Percentiles rank a stretch among this genome's conserved stretches.
phyloP scores from a whole-genome alignment of 1,139 yeast genomes.

The Debaryomyces subglobosus region DNA sequence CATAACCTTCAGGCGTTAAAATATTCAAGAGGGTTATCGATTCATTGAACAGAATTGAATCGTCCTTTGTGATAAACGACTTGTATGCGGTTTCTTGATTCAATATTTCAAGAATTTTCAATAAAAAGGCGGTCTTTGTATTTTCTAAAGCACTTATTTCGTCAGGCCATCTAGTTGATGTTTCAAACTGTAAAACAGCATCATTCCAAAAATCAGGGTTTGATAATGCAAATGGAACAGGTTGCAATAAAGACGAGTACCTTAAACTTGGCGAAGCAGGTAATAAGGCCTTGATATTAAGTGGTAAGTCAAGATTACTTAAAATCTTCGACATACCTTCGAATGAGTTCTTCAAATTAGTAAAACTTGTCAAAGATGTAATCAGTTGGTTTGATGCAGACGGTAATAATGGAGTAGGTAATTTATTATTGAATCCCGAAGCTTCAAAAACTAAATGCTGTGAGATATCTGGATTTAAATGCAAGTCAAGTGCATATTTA shows the following conservation, averaged over 20 bases:
- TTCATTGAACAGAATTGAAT: constrained; percentile 65
- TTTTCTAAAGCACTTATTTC: constrained; percentile 82
- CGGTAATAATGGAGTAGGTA: constrained; percentile 66
- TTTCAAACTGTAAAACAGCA: constrained; percentile 82
- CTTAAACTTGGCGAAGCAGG: constrained; percentile 78
- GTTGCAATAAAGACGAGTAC: constrained; percentile 72
- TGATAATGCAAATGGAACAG: constrained; percentile 79
- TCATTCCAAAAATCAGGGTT: constrained; percentile 84
- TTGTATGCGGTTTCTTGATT: constrained; percentile 55
- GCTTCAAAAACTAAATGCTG: constrained; percentile 44
- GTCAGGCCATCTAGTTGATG: constrained; percentile 95
- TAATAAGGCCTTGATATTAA: constrained; percentile 67
- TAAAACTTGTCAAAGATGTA: constrained; percentile 55
- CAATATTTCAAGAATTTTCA: constrained; percentile 68
- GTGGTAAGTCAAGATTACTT: constrained; percentile 63
- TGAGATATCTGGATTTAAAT: constrained; percentile 54
- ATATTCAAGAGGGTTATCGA: constrained; percentile 62
- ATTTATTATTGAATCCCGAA: constrained; percentile 48
- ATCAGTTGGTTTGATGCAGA: constrained; percentile 56
- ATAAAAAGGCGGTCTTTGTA: constrained; percentile 85
- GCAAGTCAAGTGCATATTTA: constrained; percentile 63
- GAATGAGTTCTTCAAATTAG: constrained; percentile 62
- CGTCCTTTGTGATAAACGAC: constrained; percentile 64
- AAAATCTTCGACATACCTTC: constrained; percentile 63
- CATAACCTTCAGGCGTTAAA: constrained; percentile 85